Conservation (phyloP, 495 filamentous ascomycete genomes). For the Rusavskia elegans region DNA sequence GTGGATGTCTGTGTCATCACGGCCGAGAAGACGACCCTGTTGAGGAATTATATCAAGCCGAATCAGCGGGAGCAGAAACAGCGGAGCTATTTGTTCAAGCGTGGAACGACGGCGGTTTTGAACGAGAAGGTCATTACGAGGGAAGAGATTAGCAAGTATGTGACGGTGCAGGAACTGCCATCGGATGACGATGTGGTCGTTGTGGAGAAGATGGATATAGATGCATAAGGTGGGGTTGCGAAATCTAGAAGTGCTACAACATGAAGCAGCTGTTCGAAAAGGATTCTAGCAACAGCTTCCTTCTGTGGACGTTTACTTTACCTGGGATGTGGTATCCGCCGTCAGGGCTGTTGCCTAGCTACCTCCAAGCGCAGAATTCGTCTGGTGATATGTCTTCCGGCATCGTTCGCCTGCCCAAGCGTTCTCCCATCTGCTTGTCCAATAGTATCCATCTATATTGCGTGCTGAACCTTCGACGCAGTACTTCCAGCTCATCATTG, state of each 20-base stretch:
- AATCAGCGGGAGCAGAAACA: slow-evolving; percentile 87
- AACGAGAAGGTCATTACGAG: slow-evolving; percentile 87
- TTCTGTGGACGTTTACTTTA: neutral
- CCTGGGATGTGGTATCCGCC: slow-evolving; percentile 1
- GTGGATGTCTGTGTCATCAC: slow-evolving; percentile 95
- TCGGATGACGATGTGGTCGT: slow-evolving; percentile 37
- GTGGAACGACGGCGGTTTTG: slow-evolving; percentile 82
- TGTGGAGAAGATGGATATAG: slow-evolving; percentile 92
- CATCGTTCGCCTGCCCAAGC: too few species aligned
- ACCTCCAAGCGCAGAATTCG: too few species aligned
- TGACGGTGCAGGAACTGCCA: slow-evolving; percentile 73
- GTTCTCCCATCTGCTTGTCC: too few species aligned
- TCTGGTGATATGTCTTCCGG: too few species aligned
- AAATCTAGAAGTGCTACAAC: too few species aligned
- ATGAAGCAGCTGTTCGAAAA: neutral
- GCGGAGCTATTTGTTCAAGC: slow-evolving; percentile 75
- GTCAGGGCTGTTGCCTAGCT: too few species aligned
- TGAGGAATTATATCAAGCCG: slow-evolving; percentile 80
- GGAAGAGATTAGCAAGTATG: slow-evolving; percentile 88
- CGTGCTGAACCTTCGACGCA: too few species aligned
- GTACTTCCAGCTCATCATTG: too few species aligned
- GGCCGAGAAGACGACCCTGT: slow-evolving; percentile 75
- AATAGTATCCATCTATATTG: too few species aligned
- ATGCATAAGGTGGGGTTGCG: slow-evolving; percentile 18
- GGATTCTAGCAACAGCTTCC: neutral